Percentiles rank a stretch among this genome's conserved stretches.
phyloP scores from a whole-genome alignment of 768 basidiomycete species.

The Mycena leptocephala region DNA sequence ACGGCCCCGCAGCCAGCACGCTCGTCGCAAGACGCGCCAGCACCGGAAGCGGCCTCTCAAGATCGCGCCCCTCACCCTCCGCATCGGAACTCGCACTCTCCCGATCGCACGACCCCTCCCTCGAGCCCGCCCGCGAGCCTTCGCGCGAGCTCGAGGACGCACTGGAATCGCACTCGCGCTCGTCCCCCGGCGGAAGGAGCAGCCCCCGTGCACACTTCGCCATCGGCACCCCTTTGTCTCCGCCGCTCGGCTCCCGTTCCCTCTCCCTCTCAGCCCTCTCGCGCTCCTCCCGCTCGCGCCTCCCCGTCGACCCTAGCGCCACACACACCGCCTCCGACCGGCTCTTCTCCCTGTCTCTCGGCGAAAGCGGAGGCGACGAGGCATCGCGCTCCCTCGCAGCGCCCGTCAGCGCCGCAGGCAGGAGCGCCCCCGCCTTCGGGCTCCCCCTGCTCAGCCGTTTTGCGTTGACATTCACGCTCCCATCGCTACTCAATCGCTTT shows the following conservation, averaged over 20 bases:
- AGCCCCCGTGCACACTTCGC: conserved; percentile 28
- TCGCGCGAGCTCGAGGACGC: conserved; percentile 3
- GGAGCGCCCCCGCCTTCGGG: conserved; percentile 7
- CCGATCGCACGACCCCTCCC: conserved; percentile 9
- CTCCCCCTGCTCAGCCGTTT: neutral
- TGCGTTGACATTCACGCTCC: neutral
- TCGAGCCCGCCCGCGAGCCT: conserved; percentile 1
- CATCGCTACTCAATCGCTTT: too few relatives aligned
- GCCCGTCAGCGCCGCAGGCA: conserved; percentile 17
- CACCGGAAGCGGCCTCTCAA: conserved; percentile 25
- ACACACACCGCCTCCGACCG: conserved; percentile 36
- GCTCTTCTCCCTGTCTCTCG: conserved; percentile 12
- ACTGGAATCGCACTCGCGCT: conserved; percentile 8
- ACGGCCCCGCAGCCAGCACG: conserved; percentile 31
- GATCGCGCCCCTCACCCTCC: neutral
- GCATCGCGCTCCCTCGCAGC: conserved; percentile 2
- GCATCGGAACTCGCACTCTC: neutral
- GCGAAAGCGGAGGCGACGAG: neutral
- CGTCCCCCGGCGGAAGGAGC: conserved; percentile 29
- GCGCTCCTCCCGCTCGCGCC: conserved; percentile 24
- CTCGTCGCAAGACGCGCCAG: conserved; percentile 28
- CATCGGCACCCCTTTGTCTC: neutral
- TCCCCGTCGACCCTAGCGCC: conserved; percentile 29
- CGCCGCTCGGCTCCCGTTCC: neutral
- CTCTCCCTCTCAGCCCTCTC: too few relatives aligned